These are phyloP conservation scores for Ganoderma multipileum DNA, from an alignment of 1,284 basidiomycete species.

Conservation along the genomic window DNA sequence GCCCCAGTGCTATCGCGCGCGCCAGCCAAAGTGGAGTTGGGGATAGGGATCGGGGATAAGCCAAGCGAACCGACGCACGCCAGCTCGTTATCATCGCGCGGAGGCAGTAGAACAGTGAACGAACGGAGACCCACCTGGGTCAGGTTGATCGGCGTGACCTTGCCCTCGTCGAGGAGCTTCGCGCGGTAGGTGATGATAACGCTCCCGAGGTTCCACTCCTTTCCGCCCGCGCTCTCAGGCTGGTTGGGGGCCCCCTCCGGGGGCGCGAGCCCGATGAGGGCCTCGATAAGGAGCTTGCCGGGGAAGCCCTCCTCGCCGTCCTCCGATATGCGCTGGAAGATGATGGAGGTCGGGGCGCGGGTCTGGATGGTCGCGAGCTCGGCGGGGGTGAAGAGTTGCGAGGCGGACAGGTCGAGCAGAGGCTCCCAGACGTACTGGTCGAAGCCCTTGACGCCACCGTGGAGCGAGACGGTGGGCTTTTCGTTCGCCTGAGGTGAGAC, in stretches of 20 bases:
- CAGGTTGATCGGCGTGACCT: slow-evolving; percentile 74
- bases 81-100: background rate
- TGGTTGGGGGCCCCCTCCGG: slow-evolving; percentile 48
- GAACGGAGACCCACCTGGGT: slow-evolving; percentile 62
- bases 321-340: slow-evolving; percentile 66
- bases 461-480: slow-evolving; percentile 67
- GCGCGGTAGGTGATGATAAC: slow-evolving; percentile 72
- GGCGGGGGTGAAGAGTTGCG: slow-evolving; percentile 61
- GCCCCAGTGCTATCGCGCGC: slow-evolving; percentile 68
- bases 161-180: slow-evolving; percentile 56
- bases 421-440: slow-evolving; percentile 62
- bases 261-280: slow-evolving; percentile 60
- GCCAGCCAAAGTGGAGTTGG: background rate
- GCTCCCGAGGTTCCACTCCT: slow-evolving; percentile 63
- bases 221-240: slow-evolving; percentile 36
- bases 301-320: slow-evolving; percentile 76
- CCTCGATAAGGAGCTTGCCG: slow-evolving; percentile 65
- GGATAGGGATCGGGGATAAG: background rate
- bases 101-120: background rate
- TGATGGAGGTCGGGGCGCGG: slow-evolving; percentile 44
- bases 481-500: slow-evolving; percentile 56
- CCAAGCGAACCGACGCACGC: background rate
- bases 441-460: slow-evolving; percentile 73
- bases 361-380: slow-evolving; percentile 54
- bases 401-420: slow-evolving; percentile 48